These are phyloP conservation scores for Fusarium dlaminii DNA, from an alignment of 2,329 filamentous ascomycete genomes.

Conservation along the genomic window DNA sequence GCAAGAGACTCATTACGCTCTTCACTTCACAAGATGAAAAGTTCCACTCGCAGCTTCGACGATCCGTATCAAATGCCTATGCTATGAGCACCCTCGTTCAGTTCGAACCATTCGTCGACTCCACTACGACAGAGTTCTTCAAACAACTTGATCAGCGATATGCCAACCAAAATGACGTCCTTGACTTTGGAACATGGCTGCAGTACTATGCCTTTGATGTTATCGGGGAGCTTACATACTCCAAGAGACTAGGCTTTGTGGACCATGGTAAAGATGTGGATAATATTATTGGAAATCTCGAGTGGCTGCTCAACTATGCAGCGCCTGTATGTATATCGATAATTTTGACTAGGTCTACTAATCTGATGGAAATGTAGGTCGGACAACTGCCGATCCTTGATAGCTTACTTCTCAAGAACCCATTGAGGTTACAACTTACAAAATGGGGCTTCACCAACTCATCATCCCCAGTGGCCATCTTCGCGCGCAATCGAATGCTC, in stretches of 20 bases:
- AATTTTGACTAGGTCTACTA: background rate
- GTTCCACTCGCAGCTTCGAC: background rate
- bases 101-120: constrained; percentile 5
- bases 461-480: background rate
- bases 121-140: background rate
- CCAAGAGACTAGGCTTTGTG: constrained; percentile 25
- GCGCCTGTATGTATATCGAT: background rate
- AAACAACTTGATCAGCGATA: background rate
- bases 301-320: constrained; percentile 30
- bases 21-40: constrained; percentile 5
- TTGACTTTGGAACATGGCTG: constrained; percentile 26
- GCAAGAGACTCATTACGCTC: background rate
- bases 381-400: constrained; percentile 8
- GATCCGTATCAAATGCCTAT: background rate
- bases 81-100: constrained; percentile 3
- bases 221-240: constrained; percentile 19
- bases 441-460: background rate
- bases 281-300: constrained; percentile 21
- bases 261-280: constrained; percentile 25
- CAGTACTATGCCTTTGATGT: constrained; percentile 38
- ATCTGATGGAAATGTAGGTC: background rate
- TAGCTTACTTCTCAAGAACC: constrained; percentile 1
- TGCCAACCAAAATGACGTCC: background rate
- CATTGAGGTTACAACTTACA: background rate
- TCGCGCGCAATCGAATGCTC: background rate